Percentiles rank a stretch among this genome's conserved stretches.
phyloP scores from a whole-genome alignment of 768 basidiomycete species.

The Termitomyces sp. region DNA sequence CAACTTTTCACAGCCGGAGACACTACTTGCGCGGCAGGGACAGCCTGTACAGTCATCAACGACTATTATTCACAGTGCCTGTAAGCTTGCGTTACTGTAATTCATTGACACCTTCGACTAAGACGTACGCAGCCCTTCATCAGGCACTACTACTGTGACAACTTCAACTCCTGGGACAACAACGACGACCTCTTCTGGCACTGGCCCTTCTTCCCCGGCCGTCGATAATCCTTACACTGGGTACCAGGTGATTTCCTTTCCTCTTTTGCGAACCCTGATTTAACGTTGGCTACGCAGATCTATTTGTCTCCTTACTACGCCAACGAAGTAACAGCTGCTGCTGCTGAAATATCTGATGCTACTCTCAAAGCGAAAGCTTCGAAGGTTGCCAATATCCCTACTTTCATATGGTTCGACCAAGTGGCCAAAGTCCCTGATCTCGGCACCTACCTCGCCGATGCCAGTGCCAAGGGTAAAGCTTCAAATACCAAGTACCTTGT shows the following conservation, averaged over 20 bases:
- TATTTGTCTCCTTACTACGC: slow-evolving; percentile 55
- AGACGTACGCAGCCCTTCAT: slow-evolving; percentile 10
- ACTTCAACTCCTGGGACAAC: background rate
- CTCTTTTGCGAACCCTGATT: background rate
- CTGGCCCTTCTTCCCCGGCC: slow-evolving; percentile 6
- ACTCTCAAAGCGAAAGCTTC: slow-evolving; percentile 44
- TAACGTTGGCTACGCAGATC: slow-evolving; percentile 22
- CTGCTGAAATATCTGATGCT: slow-evolving; percentile 40
- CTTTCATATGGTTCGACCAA: slow-evolving; percentile 58
- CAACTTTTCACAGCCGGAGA: slow-evolving; percentile 23
- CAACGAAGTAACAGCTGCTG: slow-evolving; percentile 46
- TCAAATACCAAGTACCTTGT: slow-evolving; percentile 44
- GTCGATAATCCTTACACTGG: slow-evolving; percentile 51
- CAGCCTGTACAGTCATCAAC: slow-evolving; percentile 26
- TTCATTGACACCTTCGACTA: background rate
- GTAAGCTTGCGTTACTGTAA: slow-evolving; percentile 16
- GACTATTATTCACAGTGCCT: slow-evolving; percentile 37
- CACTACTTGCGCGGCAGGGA: slow-evolving; percentile 33
- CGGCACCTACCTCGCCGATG: slow-evolving; percentile 53
- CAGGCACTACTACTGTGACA: slow-evolving; percentile 10
- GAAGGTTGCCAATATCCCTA: slow-evolving; percentile 51
- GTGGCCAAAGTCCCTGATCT: slow-evolving; percentile 49
- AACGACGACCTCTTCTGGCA: slow-evolving; percentile 9
- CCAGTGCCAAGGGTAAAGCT: slow-evolving; percentile 36
- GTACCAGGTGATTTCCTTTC: slow-evolving; percentile 28